phyloP scores from a whole-genome alignment of 768 basidiomycete genomes.

The Exidia glandulosa region DNA sequence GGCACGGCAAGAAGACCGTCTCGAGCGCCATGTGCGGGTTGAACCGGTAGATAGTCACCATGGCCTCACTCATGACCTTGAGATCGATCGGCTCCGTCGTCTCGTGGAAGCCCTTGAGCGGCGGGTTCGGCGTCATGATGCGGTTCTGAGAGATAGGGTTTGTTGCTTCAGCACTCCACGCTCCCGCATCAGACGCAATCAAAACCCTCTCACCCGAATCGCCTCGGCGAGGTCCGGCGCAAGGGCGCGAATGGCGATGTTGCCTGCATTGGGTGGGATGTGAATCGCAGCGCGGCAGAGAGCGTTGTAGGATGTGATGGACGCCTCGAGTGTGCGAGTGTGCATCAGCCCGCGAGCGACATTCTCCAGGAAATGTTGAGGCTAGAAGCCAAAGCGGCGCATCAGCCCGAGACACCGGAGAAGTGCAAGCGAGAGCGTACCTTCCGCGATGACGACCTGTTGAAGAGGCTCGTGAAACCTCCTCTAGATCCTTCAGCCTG shows the following conservation, averaged over 20 bases:
- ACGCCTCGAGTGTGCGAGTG: neutral
- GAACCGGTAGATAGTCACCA: constrained; percentile 65
- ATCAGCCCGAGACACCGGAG: neutral
- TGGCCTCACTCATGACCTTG: constrained; percentile 61
- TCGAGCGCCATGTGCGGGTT: constrained; percentile 51
- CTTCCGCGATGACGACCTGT: neutral
- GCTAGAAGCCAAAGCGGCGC: neutral
- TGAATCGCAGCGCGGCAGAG: constrained; percentile 59
- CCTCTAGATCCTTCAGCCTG: constrained; percentile 16
- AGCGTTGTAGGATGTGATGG: neutral
- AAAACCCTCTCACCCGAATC: constrained; percentile 45
- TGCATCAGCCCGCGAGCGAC: neutral
- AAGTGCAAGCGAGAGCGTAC: neutral
- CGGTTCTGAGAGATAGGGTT: constrained; percentile 7
- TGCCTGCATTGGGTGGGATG: constrained; percentile 35
- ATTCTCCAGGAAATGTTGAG: neutral
- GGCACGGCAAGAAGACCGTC: constrained; percentile 48
- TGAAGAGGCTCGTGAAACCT: neutral
- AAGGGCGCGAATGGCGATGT: constrained; percentile 51
- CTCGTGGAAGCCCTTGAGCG: constrained; percentile 54
- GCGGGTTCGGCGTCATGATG: constrained; percentile 21
- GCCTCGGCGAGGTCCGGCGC: constrained; percentile 71
- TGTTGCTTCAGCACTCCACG: neutral
- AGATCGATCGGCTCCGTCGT: constrained; percentile 60
- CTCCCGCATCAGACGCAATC: neutral